Conservation (phyloP, 345 rosid species). For the Eucalyptus marginata region DNA sequence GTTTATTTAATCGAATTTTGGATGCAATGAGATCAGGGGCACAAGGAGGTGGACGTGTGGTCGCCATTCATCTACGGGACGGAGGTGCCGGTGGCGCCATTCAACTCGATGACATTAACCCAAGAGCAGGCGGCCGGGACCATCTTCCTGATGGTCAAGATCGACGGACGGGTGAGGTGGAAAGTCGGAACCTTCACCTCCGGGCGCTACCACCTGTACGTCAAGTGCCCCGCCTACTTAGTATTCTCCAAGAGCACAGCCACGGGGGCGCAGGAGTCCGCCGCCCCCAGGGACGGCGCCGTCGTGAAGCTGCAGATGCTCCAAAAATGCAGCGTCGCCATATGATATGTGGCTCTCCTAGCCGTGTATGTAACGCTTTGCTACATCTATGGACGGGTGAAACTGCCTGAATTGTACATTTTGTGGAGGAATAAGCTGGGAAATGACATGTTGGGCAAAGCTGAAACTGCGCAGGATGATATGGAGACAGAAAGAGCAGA, state of each 20-base stretch:
- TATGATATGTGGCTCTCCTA: background rate
- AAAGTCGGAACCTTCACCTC: constrained; percentile 13
- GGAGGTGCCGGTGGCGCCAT: constrained; percentile 20
- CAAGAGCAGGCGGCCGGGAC: constrained; percentile 8
- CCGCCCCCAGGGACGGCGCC: background rate
- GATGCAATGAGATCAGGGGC: background rate
- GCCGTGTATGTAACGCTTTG: background rate
- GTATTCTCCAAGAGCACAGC: background rate
- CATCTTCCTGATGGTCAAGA: background rate
- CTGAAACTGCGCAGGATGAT: background rate
- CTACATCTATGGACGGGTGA: background rate
- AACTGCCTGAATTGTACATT: background rate
- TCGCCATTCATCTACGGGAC: constrained; percentile 28
- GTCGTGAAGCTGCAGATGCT: constrained; percentile 11
- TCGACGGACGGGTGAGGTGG: constrained; percentile 16
- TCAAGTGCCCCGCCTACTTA: constrained; percentile 25
- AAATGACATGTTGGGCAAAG: background rate
- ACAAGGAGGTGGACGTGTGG: constrained; percentile 26
- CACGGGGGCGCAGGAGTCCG: background rate
- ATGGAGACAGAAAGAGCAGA: background rate
- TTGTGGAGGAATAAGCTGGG: background rate
- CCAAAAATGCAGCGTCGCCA: constrained; percentile 1
- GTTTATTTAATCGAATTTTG: background rate
- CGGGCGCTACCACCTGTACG: constrained; percentile 13
- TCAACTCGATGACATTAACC: constrained; percentile 8